Base-by-base conservation (phyloP, 805 yeast species). In the Kurtzmaniella fragi region DNA sequence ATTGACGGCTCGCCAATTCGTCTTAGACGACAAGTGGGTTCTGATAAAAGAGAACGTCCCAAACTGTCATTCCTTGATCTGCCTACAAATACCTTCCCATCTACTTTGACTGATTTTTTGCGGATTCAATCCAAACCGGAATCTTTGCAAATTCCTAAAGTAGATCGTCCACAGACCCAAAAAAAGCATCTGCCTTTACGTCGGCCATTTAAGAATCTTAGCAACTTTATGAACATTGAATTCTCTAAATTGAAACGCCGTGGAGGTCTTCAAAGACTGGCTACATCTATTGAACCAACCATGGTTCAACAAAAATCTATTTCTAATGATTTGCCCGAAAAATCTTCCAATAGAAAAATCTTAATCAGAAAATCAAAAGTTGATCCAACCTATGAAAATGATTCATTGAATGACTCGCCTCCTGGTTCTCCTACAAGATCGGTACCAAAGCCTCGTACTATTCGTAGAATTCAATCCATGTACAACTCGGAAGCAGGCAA, bases 381-480 rank as follows among this genome's bases (percentile, higher is more conserved):
- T 40, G 20, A 28, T 17, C 13, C 23, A 12, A 15, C 10, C 12
- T 27, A 17, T 15, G 25, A 7, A 31, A 41, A 27, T 28, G 10
- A 11, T 28, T 34, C 15, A 16, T 27, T 4, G 13, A 11, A 23
- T 28, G 14, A 31, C 23, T 12, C 25, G 8, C 32, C 37, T 17
- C 38, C 34, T 35, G 14, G 16, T 30, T 31, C 37, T 14, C 35
- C 32, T 20, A 40, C 34, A 20, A 20, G 25, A 20, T 20, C 25
- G 8, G 25, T 20, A 5, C 25, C 25, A 5, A 20, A 20, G 8
- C 5, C 25, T 20, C 59, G 37, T 26, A 56, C 69, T 54, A 71
- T 73, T 42, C 64, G 87, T 38, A 69, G 88, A 37, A 79, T 82
- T 14, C 85, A 80, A 49, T 78, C 85, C 35, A 78, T 82, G 85